Evolutionary conservation across 495 filamentous ascomycete genomes (phyloP).

Genomic region (Daldinia grandis): DNA sequence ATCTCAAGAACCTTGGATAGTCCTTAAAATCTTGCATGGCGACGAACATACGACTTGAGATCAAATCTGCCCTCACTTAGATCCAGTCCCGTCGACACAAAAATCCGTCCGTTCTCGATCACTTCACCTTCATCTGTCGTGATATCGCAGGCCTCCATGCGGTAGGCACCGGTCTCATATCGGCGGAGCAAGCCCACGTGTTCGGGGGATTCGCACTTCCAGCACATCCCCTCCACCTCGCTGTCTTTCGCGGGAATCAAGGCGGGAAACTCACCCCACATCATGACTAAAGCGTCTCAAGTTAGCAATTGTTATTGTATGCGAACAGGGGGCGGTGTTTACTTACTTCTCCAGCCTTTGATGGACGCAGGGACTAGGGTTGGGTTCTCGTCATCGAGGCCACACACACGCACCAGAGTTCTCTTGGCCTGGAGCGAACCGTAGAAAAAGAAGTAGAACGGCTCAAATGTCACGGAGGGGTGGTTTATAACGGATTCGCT

Average conservation of each 20-base stretch:
- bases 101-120: constrained; percentile 33
- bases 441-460: constrained; percentile 47
- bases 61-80: constrained; percentile 30
- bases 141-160: constrained; percentile 32
- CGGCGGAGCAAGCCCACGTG: constrained; percentile 1
- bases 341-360: constrained; percentile 27
- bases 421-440: constrained; percentile 31
- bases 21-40: background rate
- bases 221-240: constrained; percentile 19
- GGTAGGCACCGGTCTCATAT: constrained; percentile 29
- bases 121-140: constrained; percentile 19
- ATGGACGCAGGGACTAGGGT: constrained; percentile 16
- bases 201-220: constrained; percentile 30
- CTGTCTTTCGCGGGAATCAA: constrained; percentile 19
- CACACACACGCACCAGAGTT: background rate
- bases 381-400: background rate
- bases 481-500: background rate
- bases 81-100: constrained; percentile 15
- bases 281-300: constrained; percentile 11
- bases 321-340: background rate
- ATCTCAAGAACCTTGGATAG: background rate
- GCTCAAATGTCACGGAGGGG: constrained; percentile 24
- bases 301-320: background rate
- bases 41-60: background rate
- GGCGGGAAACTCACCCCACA: constrained; percentile 28